Evolutionary conservation across 805 yeast species (phyloP).

Genomic region (Limtongia smithiae): DNA sequence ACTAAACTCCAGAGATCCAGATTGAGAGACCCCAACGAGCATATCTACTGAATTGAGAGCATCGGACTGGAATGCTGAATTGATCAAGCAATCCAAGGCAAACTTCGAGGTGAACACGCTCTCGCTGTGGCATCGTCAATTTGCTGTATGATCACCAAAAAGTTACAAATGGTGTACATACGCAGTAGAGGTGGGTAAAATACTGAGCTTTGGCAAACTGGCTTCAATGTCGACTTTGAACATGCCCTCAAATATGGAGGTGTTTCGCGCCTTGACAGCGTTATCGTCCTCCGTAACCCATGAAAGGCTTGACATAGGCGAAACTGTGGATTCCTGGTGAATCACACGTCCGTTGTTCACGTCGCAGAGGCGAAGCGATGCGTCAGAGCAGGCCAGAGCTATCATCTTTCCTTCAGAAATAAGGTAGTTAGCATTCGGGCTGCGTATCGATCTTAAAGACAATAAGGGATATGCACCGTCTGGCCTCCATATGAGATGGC

Average conservation of each 20-base stretch:
- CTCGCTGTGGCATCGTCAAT: neutral
- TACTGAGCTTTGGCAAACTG: constrained; percentile 15
- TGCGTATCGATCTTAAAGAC: neutral
- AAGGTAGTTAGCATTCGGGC: neutral
- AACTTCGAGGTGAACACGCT: constrained; percentile 20
- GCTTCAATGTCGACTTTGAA: constrained; percentile 13
- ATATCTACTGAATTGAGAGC: constrained; percentile 16
- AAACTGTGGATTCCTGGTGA: constrained; percentile 2
- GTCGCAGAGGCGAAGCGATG: constrained; percentile 19
- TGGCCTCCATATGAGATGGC: constrained; percentile 22
- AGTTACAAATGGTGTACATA: neutral
- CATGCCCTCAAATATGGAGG: constrained; percentile 14
- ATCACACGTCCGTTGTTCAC: constrained; percentile 21
- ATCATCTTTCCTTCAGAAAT: constrained; percentile 15
- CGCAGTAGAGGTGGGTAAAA: constrained; percentile 17
- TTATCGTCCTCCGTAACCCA: constrained; percentile 17
- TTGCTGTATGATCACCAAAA: neutral
- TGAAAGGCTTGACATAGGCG: constrained; percentile 8
- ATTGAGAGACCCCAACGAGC: constrained; percentile 6
- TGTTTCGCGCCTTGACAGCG: constrained; percentile 4
- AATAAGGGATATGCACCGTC: constrained; percentile 21
- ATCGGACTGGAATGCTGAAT: constrained; percentile 3
- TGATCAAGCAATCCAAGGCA: constrained; percentile 18
- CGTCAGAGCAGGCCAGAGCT: constrained; percentile 25
- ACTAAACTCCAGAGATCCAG: constrained; percentile 4